Conservation (phyloP, 2,329 filamentous ascomycete genomes). For the Trichoderma simmonsii region DNA sequence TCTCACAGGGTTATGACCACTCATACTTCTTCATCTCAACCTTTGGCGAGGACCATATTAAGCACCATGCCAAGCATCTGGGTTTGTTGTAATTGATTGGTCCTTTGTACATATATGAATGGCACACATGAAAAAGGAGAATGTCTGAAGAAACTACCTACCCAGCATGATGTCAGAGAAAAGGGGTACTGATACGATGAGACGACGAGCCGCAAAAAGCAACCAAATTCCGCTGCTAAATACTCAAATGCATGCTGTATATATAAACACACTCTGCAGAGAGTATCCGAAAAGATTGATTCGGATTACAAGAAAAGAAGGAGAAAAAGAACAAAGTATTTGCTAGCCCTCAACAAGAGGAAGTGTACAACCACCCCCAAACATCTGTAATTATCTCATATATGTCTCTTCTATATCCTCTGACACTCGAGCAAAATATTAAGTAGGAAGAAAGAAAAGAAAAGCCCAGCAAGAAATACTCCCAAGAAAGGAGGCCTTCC, state of each 20-base stretch:
- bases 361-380: not conserved
- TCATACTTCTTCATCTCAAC: slow-evolving; percentile 95
- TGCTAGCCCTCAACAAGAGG: not conserved
- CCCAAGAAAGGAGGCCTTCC: not conserved
- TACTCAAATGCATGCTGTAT: not conserved
- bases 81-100: slow-evolving; percentile 30
- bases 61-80: slow-evolving; percentile 85
- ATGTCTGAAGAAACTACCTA: not conserved
- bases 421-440: not conserved
- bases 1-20: slow-evolving; percentile 79
- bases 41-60: slow-evolving; percentile 86
- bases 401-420: not conserved
- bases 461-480: not conserved
- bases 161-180: not conserved
- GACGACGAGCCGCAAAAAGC: not conserved
- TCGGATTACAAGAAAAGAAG: not conserved
- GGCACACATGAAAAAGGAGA: no score
- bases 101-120: not conserved
- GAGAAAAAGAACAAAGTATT: not conserved
- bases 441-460: not conserved
- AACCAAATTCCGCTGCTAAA: not conserved
- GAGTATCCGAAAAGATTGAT: not conserved
- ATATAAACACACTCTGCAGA: not conserved
- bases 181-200: not conserved
- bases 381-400: not conserved